A percentile compares a stretch with the other conserved stretches of the same genome.
phyloP scores from a whole-genome alignment of 164 flowering plant species.

The Stephania yunnanensis region DNA sequence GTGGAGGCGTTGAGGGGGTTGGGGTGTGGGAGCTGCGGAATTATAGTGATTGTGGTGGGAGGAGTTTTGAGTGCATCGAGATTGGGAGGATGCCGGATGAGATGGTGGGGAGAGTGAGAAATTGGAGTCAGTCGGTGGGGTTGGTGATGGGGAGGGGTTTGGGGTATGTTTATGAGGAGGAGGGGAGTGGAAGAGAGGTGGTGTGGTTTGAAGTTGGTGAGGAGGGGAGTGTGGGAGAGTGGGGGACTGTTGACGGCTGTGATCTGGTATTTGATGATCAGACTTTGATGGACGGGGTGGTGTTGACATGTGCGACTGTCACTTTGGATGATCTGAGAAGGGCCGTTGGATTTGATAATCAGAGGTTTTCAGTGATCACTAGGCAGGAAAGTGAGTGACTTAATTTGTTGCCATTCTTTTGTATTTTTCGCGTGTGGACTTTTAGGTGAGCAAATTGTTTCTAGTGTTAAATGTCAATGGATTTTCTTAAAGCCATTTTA shows the following conservation, averaged over 20 bases:
- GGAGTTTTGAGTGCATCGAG: constrained; percentile 14
- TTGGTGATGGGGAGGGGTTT: constrained; percentile 23
- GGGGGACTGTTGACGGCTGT: constrained; percentile 37
- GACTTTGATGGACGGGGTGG: constrained; percentile 24
- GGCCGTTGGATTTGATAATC: constrained; percentile 11
- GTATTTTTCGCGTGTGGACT: too few relatives aligned
- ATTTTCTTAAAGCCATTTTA: too few relatives aligned
- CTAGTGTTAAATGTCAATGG: too few relatives aligned
- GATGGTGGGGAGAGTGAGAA: constrained; percentile 31
- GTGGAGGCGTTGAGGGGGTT: constrained; percentile 17
- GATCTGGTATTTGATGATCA: constrained; percentile 14
- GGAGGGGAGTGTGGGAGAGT: constrained; percentile 24
- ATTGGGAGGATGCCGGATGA: constrained; percentile 49
- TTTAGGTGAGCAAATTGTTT: too few relatives aligned
- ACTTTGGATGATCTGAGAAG: constrained; percentile 34
- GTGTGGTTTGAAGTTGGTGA: constrained; percentile 35
- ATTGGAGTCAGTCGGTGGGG: constrained; percentile 18
- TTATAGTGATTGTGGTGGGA: too few relatives aligned
- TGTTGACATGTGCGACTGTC: constrained; percentile 40
- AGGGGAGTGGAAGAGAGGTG: constrained; percentile 32
- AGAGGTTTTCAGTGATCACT: not conserved
- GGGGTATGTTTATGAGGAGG: constrained; percentile 35
- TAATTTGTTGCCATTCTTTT: too few relatives aligned
- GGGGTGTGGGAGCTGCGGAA: constrained; percentile 50
- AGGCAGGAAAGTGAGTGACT: too few relatives aligned